Percentiles rank a stretch among this genome's conserved stretches.
Evolutionary conservation across 306 rosid species (phyloP).

Genomic region (Lathyrus oleraceus): DNA sequence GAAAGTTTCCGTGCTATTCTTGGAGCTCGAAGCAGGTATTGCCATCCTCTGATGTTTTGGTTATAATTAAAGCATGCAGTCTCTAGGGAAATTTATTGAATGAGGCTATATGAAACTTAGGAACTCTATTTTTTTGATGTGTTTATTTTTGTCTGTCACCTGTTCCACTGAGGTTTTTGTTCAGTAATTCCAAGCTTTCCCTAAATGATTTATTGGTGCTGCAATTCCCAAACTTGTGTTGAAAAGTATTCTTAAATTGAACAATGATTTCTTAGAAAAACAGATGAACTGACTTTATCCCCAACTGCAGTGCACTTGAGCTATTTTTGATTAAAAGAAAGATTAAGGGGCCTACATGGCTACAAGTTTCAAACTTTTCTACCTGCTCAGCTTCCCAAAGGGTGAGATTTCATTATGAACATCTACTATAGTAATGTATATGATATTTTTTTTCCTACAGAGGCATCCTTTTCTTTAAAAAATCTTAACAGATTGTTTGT

Average conservation of each 20-base stretch:
- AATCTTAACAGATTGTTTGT: constrained; percentile 34
- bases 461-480: constrained; percentile 4
- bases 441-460: not conserved
- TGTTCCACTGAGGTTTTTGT: constrained; percentile 6
- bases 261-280: constrained; percentile 14
- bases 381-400: constrained; percentile 56
- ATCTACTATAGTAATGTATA: not conserved
- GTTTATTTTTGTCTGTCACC: constrained; percentile 13
- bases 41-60: constrained; percentile 30
- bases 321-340: constrained; percentile 83
- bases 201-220: constrained; percentile 1
- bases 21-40: constrained; percentile 86
- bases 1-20: constrained; percentile 66
- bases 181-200: constrained; percentile 1
- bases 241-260: constrained; percentile 13
- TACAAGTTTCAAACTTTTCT: constrained; percentile 63
- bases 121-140: constrained; percentile 5
- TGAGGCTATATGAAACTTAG: constrained; percentile 8
- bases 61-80: constrained; percentile 19
- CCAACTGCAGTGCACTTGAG: constrained; percentile 82
- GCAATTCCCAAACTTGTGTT: not conserved
- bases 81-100: constrained; percentile 15
- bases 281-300: constrained; percentile 34
- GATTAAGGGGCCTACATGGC: constrained; percentile 94
- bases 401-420: constrained; percentile 53